A percentile compares a stretch with the other conserved stretches of the same genome.
Evolutionary conservation across 2,329 filamentous ascomycete species (phyloP).

Genomic region (Thelonectria blattea): DNA sequence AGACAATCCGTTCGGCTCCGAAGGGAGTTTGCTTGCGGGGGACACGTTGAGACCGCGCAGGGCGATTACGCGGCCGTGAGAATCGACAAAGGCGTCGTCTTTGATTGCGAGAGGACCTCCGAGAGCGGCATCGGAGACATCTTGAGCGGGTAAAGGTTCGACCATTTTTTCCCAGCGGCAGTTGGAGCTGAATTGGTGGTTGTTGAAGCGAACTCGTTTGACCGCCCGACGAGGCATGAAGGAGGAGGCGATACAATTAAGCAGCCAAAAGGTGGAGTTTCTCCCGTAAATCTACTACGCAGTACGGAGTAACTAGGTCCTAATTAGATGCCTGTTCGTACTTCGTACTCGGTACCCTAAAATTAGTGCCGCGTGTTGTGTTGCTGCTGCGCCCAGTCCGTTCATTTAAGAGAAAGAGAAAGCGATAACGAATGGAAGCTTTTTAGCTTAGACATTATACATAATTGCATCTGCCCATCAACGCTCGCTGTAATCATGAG

Average conservation of each 20-base stretch:
- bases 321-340: too few species aligned
- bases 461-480: too few species aligned
- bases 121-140: conserved; percentile 44
- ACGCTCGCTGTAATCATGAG: too few species aligned
- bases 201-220: conserved; percentile 19
- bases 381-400: not conserved
- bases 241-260: conserved; percentile 7
- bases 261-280: not conserved
- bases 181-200: not conserved
- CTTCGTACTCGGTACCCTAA: too few species aligned
- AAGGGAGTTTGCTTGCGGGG: conserved; percentile 49
- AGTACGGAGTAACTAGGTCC: too few species aligned
- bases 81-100: conserved; percentile 43
- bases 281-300: too few species aligned
- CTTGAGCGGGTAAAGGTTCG: conserved; percentile 37
- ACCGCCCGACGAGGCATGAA: not conserved
- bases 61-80: conserved; percentile 45
- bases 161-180: conserved; percentile 23
- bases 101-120: conserved; percentile 41
- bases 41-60: conserved; percentile 52
- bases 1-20: conserved; percentile 44
- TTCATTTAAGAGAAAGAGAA: not conserved
- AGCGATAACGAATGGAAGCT: too few species aligned
- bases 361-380: too few species aligned
- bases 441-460: too few species aligned